Evolutionary conservation across 768 basidiomycete species (phyloP), one percentile per base, ranked within the genome.

Genomic region (Hericium coralloides): DNA sequence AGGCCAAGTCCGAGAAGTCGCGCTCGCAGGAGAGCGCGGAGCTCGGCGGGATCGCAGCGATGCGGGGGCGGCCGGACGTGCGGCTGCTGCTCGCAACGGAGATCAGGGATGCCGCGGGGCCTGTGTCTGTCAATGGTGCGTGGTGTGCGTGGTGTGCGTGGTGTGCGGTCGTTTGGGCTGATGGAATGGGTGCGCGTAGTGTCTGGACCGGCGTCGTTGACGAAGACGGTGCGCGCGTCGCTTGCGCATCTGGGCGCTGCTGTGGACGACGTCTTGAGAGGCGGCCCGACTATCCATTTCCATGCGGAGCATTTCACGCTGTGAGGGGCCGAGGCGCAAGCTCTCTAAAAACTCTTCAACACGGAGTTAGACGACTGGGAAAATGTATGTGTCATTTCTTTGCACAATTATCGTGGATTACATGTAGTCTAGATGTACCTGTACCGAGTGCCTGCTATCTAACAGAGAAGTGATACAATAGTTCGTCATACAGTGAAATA

Each of bases 41-140:
- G 31, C 38, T 57, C 9, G 53, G 54, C n/a, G 62, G 53, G n/a
- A 52, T 64, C 37, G 38, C 37, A 36, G 49, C 57, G 10, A 12
- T 45, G 25, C 15, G 38, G 18, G 67, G 67, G 38, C 60, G 68
- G n/a, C 68, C 69, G 37, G 63, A 69, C 51, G 49, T 71, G 43
- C 41, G 23, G 45, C 23, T 38, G 12, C 57, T 71, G 36, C 60
- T 71, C 38, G 60, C 66, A 31, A 62, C 65, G 17, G 65, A 65
- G 53, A 55, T 71, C 12, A 38, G 43, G 10, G 49, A 51, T 10
- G 62, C 66, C 14, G 55, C 43, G 20, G 67, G 68, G 6, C 63
- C 66, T 3, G 66, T 71, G n/a, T 67, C 69, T 10, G 68, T 71
- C 7, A 66, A 71, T 58, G 66, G 69, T 70, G 31, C 52, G 38